Base-by-base conservation (phyloP, 257 asterid genomes). In the Thymus quinquecostatus region DNA sequence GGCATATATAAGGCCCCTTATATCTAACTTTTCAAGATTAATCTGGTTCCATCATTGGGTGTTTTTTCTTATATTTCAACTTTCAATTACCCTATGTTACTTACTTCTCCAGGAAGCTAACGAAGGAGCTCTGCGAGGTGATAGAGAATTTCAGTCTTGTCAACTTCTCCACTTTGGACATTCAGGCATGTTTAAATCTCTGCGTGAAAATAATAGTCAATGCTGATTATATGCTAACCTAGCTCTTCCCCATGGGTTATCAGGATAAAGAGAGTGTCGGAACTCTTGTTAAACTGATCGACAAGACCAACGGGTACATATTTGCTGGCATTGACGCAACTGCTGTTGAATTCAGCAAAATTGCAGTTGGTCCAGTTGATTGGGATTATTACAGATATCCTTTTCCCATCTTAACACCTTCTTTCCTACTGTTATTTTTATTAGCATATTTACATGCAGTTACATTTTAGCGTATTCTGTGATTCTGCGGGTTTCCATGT, bases 341-440 rank as follows among this genome's bases (percentile, higher is more conserved):
- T 72, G 98, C 97, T 8, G 87, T 91, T 30, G 99, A 86, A 69
- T 94, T 94, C 83, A 91, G 99, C 87, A 94, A 94, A 84, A 76
- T 94, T 28, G 97, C 99, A 36, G 96, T 95, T 41, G 85, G 95
- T n/a, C 78, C 92, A 1, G 84, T 79, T 72, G 97, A 92, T 71
- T 95, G 96, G 95, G 99, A 95, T 72, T 95, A 95, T 73, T 86
- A 89, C 28, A 82, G 99, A 94, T 94, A 94, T 94, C 99, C 99
- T 94, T 93, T 67, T 4, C 54, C 64, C 36, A 43, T 27, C 14
- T 57, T 58, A 14, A 34, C 34, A n/a, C 36, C 53, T 47, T 67
- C 50, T 48, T 49, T 45, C 38, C 59, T 53, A 41, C 61, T 51
- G 27, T 47, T 59, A 66, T 69, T 29, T 59, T 33, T 43, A 27